Evolutionary conservation across 371 early-diverging fungal genomes (phyloP).

Genomic region (Circinella umbellata): DNA sequence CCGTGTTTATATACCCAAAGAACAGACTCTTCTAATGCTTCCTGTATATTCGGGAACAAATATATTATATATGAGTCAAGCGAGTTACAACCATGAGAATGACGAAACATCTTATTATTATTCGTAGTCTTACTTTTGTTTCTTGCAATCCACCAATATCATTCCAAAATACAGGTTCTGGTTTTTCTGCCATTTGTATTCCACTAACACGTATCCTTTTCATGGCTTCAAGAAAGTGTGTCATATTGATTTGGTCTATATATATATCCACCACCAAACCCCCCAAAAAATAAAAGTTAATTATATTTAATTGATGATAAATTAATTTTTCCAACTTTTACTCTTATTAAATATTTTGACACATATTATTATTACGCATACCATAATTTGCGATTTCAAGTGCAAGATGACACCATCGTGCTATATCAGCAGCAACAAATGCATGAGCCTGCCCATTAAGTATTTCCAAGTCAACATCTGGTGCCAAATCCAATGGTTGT

Average conservation of each 20-base stretch:
- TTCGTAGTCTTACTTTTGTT: constrained; percentile 67
- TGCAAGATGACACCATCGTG: constrained; percentile 55
- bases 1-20: constrained; percentile 86
- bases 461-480: constrained; percentile 17
- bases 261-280: not conserved
- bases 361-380: not conserved
- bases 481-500: not conserved
- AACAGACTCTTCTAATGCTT: constrained; percentile 86
- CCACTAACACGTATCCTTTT: constrained; percentile 40
- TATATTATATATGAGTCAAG: too few species aligned
- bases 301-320: too few species aligned
- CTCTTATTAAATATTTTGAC: too few species aligned
- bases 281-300: too few species aligned
- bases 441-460: constrained; percentile 57
- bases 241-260: not conserved
- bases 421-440: constrained; percentile 62
- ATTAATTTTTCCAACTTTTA: too few species aligned
- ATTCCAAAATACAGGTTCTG: constrained; percentile 71
- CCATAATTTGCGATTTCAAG: constrained; percentile 24
- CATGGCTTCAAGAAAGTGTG: constrained; percentile 38
- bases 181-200: constrained; percentile 52
- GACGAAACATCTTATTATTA: too few species aligned
- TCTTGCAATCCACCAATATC: constrained; percentile 95
- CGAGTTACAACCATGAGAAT: too few species aligned
- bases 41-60: constrained; percentile 16